Evolutionary conservation across 768 basidiomycete species (phyloP), one percentile per base, ranked within the genome.

Genomic region (Podaxis rugospora): DNA sequence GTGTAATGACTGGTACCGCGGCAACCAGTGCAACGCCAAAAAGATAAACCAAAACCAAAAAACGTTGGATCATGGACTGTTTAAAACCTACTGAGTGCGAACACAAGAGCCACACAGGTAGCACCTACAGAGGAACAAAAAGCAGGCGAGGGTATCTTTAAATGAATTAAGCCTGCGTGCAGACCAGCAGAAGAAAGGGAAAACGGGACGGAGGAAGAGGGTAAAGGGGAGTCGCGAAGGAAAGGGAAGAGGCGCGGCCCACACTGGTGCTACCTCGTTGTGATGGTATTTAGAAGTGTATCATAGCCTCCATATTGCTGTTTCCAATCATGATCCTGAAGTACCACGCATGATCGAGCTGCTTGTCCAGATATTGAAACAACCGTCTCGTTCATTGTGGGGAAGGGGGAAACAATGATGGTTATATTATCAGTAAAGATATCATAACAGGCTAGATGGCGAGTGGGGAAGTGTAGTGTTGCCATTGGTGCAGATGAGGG

Each of bases 371-470:
- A 5, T 27, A 27, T 46, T 35, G 21, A 44, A 44, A n/a, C 42
- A 44, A 16, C n/a, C 6, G 14, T 44, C 18, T 44, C 14, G 18
- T 6, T 18, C n/a, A 18, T 44, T 16, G 9, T 1, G 47, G 3
- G 21, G 32, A 16, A 21, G 21, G 23, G 7, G 11, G 51, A 25
- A 4, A 37, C 42, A 50, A 44, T 59, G 51, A 32, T 44, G 27
- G 14, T 35, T 53, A 44, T 60, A 60, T 60, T 59, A 59, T 53
- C 50, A 46, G 40, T 36, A 37, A 5, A 23, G 25, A 59, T 59
- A 60, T 53, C 51, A 59, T 53, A 60, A 53, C 51, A 53, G 27
- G 37, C 27, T 46, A 42, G 40, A 60, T 53, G 51, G 32, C 2
- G 11, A 36, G 35, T 25, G 51, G 25, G 27, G 50, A n/a, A 27